These are phyloP conservation scores for Acrocalymma vagum DNA, from an alignment of 2,329 filamentous ascomycete genomes.

Conservation along the genomic window DNA sequence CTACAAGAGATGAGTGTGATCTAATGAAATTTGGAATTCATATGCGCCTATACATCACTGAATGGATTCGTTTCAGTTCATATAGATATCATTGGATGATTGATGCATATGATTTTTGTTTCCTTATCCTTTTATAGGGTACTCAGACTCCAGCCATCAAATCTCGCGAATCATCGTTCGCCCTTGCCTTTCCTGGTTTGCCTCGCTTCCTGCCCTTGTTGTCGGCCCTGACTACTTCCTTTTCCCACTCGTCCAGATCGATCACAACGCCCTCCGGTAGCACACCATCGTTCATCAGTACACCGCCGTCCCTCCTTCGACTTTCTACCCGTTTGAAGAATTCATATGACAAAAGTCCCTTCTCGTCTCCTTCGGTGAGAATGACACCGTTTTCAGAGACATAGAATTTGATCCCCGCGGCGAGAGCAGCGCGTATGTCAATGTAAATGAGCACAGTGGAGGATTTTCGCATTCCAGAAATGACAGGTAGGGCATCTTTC, in stretches of 20 bases:
- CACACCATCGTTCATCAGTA: constrained; percentile 76
- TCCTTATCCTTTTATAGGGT: too few species aligned
- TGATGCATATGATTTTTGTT: too few species aligned
- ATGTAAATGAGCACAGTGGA: constrained; percentile 75
- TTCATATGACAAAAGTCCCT: constrained; percentile 43
- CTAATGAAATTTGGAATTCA: too few species aligned
- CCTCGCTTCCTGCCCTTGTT: constrained; percentile 27
- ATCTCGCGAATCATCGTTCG: constrained; percentile 32
- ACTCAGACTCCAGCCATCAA: constrained; percentile 25
- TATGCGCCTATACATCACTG: too few species aligned
- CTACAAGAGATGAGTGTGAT: too few species aligned
- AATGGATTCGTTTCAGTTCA: too few species aligned
- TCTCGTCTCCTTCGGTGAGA: constrained; percentile 57
- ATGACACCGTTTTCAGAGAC: constrained; percentile 61
- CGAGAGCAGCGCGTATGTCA: constrained; percentile 72
- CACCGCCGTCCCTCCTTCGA: constrained; percentile 65
- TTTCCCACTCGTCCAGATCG: constrained; percentile 47
- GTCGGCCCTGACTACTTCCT: constrained; percentile 28
- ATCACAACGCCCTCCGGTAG: constrained; percentile 53
- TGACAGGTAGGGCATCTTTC: constrained; percentile 58
- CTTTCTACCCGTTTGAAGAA: constrained; percentile 79
- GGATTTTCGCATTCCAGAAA: constrained; percentile 80
- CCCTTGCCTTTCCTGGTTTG: constrained; percentile 31
- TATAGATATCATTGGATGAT: too few species aligned
- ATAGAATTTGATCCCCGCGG: constrained; percentile 74